A percentile compares a stretch with the other conserved stretches of the same genome.
These are phyloP conservation scores for Zalaria sp. DNA, from an alignment of 2,329 filamentous ascomycete species.

Conservation along the genomic window DNA sequence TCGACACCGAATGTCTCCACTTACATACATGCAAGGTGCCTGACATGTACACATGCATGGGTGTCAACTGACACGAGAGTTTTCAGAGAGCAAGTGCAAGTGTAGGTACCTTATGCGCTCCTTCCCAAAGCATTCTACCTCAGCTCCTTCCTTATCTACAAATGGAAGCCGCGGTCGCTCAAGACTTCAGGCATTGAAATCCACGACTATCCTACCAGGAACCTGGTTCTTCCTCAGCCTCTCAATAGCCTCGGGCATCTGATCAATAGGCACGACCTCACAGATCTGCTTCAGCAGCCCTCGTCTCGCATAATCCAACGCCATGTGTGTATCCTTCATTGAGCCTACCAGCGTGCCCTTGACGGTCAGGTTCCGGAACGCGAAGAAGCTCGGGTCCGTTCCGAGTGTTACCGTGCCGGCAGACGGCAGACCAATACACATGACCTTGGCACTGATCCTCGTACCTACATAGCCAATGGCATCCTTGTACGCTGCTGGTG, in stretches of 20 bases:
- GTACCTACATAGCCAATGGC: constrained; percentile 30
- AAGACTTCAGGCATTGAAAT: constrained; percentile 24
- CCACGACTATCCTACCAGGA: constrained; percentile 32
- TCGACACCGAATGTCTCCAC: too few relatives aligned
- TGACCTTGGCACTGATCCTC: constrained; percentile 35
- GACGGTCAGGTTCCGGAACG: constrained; percentile 20
- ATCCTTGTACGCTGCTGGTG: constrained; percentile 21
- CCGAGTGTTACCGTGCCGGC: constrained; percentile 20
- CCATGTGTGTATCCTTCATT: constrained; percentile 33
- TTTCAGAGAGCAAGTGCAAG: too few relatives aligned
- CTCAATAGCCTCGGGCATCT: constrained; percentile 31
- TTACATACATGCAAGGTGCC: too few relatives aligned
- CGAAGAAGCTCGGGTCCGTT: constrained; percentile 19
- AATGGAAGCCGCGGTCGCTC: too few relatives aligned
- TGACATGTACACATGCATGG: too few relatives aligned
- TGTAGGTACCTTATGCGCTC: too few relatives aligned
- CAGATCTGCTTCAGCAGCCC: constrained; percentile 32
- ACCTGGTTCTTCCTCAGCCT: constrained; percentile 30
- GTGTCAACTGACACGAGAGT: too few relatives aligned
- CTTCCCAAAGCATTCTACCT: too few relatives aligned
- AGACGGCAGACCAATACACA: constrained; percentile 31
- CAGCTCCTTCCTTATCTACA: too few relatives aligned
- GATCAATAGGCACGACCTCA: constrained; percentile 28
- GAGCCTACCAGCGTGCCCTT: constrained; percentile 29
- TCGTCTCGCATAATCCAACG: constrained; percentile 33